Percentiles rank a stretch among this genome's conserved stretches.
Conservation (phyloP, 495 filamentous ascomycete species). For the Tetracladium setigerum region DNA sequence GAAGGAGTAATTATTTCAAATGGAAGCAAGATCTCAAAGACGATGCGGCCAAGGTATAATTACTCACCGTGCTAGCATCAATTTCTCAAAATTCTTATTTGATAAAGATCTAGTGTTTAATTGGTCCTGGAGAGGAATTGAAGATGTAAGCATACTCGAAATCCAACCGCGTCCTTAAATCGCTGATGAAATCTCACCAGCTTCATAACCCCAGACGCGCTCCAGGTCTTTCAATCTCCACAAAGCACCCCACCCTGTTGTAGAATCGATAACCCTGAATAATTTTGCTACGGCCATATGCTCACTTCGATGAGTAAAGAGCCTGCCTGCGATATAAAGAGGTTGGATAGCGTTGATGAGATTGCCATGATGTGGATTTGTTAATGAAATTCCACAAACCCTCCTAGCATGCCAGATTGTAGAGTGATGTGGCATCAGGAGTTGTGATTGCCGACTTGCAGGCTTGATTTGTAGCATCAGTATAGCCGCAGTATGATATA, state of each 20-base stretch:
- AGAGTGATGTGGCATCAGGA: conserved; percentile 3
- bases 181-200: conserved; percentile 17
- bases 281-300: conserved; percentile 6
- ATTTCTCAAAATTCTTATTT: too few relatives aligned
- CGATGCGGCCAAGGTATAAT: too few relatives aligned
- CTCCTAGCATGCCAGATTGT: conserved; percentile 12
- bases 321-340: conserved; percentile 13
- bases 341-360: conserved; percentile 18
- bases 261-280: conserved; percentile 6
- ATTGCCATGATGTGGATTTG: conserved; percentile 14
- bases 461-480: conserved; percentile 13
- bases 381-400: conserved; percentile 14
- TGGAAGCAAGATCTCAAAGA: too few relatives aligned
- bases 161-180: too few relatives aligned
- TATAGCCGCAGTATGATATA: conserved; percentile 13
- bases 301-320: conserved; percentile 11
- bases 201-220: conserved; percentile 12
- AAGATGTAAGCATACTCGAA: too few relatives aligned
- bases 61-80: too few relatives aligned
- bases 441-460: background rate
- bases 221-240: conserved; percentile 14
- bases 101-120: too few relatives aligned
- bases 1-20: too few relatives aligned
- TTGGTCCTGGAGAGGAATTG: too few relatives aligned
- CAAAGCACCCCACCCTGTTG: conserved; percentile 9